Evolutionary conservation across 225 moss, liverwort and hornwort genomes (phyloP).

Genomic region (Polytrichum formosum): DNA sequence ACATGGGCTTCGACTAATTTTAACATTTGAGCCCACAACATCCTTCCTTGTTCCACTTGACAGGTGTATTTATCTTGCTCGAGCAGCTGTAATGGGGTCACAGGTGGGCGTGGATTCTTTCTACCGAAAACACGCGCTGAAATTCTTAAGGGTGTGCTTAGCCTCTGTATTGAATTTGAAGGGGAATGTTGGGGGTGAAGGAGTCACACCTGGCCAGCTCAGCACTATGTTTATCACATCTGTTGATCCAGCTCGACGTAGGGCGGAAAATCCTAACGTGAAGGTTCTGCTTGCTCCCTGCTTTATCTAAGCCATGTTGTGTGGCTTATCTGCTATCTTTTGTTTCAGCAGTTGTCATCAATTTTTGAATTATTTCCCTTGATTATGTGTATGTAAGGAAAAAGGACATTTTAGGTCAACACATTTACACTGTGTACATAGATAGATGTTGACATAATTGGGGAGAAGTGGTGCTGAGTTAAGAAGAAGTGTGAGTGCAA

Average conservation of each 20-base stretch:
- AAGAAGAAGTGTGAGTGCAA: no score
- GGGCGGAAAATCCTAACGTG: constrained; percentile 96
- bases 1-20: constrained; percentile 90
- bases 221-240: constrained; percentile 98
- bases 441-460: no score
- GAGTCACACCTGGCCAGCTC: constrained; percentile 97
- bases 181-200: constrained; percentile 93
- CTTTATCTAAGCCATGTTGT: not conserved
- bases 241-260: constrained; percentile 93
- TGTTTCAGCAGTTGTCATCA: not conserved
- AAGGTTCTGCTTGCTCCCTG: constrained; percentile 55
- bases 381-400: no score
- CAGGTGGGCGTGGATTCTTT: constrained; percentile 86
- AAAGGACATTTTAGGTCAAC: no score
- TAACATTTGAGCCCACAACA: constrained; percentile 98
- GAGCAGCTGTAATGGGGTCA: constrained; percentile 89
- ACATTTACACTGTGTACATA: no score
- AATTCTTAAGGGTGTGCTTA: constrained; percentile 95
- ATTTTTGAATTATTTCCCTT: no score
- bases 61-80: constrained; percentile 96
- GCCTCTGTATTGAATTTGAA: constrained; percentile 95
- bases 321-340: not conserved
- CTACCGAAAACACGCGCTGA: constrained; percentile 91
- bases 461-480: no score
- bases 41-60: constrained; percentile 98